These are phyloP conservation scores for Bidens hawaiensis DNA, from an alignment of 140 eudicot genomes.

Conservation along the genomic window DNA sequence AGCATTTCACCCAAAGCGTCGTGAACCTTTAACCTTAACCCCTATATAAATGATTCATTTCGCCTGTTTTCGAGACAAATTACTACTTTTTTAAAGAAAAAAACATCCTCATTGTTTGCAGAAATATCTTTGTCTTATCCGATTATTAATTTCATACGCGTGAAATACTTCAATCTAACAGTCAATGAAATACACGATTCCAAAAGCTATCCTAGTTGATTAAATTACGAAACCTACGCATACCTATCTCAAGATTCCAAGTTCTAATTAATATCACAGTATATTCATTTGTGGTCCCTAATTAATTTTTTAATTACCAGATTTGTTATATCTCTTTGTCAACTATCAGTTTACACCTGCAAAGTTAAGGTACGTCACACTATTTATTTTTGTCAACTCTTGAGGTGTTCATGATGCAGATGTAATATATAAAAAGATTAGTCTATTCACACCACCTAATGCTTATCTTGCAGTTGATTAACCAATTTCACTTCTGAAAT, in stretches of 20 bases:
- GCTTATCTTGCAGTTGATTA: conserved; percentile 13
- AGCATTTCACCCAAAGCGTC: too few species aligned
- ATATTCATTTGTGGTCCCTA: background rate
- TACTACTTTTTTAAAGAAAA: too few species aligned
- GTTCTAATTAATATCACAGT: background rate
- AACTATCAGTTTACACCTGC: conserved; percentile 6
- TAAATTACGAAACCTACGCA: too few species aligned
- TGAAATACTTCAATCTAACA: too few species aligned
- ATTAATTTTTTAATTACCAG: background rate
- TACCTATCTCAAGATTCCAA: background rate
- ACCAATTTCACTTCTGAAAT: background rate
- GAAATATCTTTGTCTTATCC: too few species aligned
- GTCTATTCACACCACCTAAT: conserved; percentile 16
- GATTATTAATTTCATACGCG: too few species aligned
- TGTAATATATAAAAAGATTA: background rate
- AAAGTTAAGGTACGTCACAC: background rate
- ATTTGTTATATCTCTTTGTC: background rate
- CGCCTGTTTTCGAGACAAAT: too few species aligned
- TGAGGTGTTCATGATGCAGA: conserved; percentile 1
- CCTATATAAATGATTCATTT: too few species aligned
- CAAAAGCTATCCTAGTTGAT: too few species aligned
- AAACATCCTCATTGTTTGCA: too few species aligned
- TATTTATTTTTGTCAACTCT: background rate
- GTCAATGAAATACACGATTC: too few species aligned
- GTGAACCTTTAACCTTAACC: too few species aligned